Base-by-base conservation (phyloP, 345 rosid genomes). In the Geranium brycei region DNA sequence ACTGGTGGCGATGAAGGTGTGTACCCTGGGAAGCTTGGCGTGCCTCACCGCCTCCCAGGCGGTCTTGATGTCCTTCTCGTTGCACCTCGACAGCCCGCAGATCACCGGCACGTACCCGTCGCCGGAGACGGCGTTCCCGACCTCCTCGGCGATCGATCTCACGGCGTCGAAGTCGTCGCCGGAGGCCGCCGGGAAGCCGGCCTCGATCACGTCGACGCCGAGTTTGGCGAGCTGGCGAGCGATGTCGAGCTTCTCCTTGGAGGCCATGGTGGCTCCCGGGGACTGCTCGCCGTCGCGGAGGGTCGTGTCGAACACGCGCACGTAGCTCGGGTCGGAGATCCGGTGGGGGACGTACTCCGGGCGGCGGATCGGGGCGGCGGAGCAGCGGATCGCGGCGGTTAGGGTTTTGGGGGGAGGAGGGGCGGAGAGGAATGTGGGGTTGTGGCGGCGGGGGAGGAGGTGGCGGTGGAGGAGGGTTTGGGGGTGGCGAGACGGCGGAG, bases 261-360 rank as follows among this genome's bases (percentile, higher is more conserved):
- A 82, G 12, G 97, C 88, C 17, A 93, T 75, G 1, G 96, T 81
- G 72, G 99, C 99, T 67, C 99, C 99, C 0, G 96, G 99, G 68
- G 99, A 91, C 70, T 91, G 99, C 67, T 93, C 99, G 57, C 99
- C 99, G 71, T 93, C 97, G 3, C 97, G 96, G 75, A 90, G 99
- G 61, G 99, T 93, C 18, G 99, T 93, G 70, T 93, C 99, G 70
- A 93, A 91, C 71, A 91, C 60, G 40, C 97, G 87, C 67, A 93
- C 89, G 64, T 93, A 91, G 60, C 69, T 72, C 23, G 96, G 91
- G 71, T 86, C 86, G 2, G 86, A 64, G 57, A 93, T 91, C 57
- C 69, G 86, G 78, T 75, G 76, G 51, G 99, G 95, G 64, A 88
- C 60, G 78, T 90, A 90, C 0, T 75, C 76, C 0, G 97, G 96